Base-by-base conservation (phyloP, 805 yeast genomes). In the Wilhelminamyces savonicus region DNA sequence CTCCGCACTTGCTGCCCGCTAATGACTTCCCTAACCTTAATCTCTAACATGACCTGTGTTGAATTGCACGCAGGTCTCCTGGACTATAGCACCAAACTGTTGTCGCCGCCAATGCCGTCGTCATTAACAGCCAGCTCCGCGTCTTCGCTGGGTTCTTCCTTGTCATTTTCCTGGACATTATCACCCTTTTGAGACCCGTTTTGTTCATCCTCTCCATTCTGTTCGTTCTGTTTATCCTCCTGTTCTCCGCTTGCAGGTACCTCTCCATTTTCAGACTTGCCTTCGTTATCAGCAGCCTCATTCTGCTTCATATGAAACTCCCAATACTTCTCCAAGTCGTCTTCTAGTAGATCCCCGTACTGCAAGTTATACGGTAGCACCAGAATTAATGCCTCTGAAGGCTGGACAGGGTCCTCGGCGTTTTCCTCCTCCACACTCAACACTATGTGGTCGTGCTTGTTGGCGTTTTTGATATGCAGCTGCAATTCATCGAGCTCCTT, bases 361-460 rank as follows among this genome's bases (percentile, higher is more conserved):
- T 41, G 45, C 16, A 58, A 24, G 27, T 60, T 60, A 37, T 60
- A 60, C 1, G 66, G 65, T 19, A 60, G 38, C 3, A 44, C 25
- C 8, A 39, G 36, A 16, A 36, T 44, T 28, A 59, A 40, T 10
- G 45, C 46, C 8, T 43, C 31, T 3, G 59, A 42, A 0, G 60
- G 60, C 14, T 32, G 32, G 0, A 46, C 37, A 12, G 25, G 14
- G 15, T 27, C 30, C 13, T 20, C 32, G 7, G 20, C 29, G 15
- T 30, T 14, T n/a, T 32, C 42, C 9, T 29, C 37, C 12, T 56
- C 55, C 16, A 53, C 38, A 24, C 40, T 49, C 8, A 50, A 29
- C 18, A 59, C 37, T 2, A 56, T 18, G 36, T 56, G 52, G 34
- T 60, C 66, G 37, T 52, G 37, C 26, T 53, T 54, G 32, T 52